Percentiles rank a stretch among this genome's conserved stretches.
phyloP scores from a whole-genome alignment of 139 green algal species.

The Chlamydomonas schloesseri region DNA sequence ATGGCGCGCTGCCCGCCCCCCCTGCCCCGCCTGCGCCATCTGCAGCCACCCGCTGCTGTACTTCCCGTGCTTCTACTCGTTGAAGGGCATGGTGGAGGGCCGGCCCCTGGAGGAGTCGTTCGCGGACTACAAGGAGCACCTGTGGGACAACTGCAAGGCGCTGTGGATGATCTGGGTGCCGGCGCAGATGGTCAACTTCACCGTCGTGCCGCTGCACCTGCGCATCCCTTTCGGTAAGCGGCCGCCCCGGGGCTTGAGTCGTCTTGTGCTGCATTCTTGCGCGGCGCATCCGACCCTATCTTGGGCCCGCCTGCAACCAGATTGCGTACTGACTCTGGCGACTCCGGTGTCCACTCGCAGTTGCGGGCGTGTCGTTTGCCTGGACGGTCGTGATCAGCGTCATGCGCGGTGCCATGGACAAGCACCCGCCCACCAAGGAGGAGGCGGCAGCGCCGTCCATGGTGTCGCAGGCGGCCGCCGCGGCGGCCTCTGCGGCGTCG shows the following conservation, averaged over 20 bases:
- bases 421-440: neutral
- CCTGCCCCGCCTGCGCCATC: too few relatives aligned
- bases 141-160: constrained; percentile 88
- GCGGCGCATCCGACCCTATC: too few relatives aligned
- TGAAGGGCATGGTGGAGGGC: constrained; percentile 80
- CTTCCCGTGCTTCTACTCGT: constrained; percentile 88
- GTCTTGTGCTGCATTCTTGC: neutral
- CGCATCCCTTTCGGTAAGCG: constrained; percentile 81
- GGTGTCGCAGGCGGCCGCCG: neutral
- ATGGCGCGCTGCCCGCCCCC: neutral
- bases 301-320: too few relatives aligned
- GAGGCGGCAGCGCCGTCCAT: neutral
- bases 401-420: constrained; percentile 59
- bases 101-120: constrained; percentile 62
- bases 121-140: constrained; percentile 79
- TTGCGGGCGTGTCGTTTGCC: constrained; percentile 64
- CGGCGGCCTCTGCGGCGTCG: too few relatives aligned
- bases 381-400: constrained; percentile 66
- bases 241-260: too few relatives aligned
- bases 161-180: constrained; percentile 91
- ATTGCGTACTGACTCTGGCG: too few relatives aligned
- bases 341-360: constrained; percentile 8
- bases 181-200: constrained; percentile 89
- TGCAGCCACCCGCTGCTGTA: constrained; percentile 90
- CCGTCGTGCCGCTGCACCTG: constrained; percentile 85